phyloP scores from a whole-genome alignment of 192 early-diverging fungal species.

The Coemansia sp. region DNA sequence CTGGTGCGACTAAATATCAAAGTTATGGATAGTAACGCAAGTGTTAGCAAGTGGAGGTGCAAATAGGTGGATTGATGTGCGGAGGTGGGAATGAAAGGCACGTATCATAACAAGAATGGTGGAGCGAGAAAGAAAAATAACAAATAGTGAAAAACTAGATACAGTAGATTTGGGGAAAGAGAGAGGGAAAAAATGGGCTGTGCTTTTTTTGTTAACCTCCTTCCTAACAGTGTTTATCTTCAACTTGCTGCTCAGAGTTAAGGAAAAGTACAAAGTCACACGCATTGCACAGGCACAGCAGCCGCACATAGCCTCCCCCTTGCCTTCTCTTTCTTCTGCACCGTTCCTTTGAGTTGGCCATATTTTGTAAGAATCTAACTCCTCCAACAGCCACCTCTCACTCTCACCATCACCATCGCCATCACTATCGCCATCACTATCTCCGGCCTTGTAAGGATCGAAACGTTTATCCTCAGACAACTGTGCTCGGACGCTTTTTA shows the following conservation, averaged over 20 bases:
- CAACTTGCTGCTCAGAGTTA: neutral
- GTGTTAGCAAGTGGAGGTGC: neutral
- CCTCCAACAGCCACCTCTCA: too few relatives aligned
- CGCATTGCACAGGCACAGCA: neutral
- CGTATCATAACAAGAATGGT: neutral
- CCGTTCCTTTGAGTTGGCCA: neutral
- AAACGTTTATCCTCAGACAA: too few relatives aligned
- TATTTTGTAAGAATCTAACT: too few relatives aligned
- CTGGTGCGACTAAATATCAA: neutral
- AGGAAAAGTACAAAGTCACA: neutral
- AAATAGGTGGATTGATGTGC: neutral
- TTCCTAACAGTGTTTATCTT: too few relatives aligned
- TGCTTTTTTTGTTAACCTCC: too few relatives aligned
- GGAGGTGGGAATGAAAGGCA: too few relatives aligned
- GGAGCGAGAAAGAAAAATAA: neutral
- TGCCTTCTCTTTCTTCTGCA: neutral
- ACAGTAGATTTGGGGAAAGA: neutral
- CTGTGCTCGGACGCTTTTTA: neutral
- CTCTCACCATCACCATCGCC: too few relatives aligned
- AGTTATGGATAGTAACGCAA: neutral
- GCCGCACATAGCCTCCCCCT: neutral
- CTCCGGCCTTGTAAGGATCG: too few relatives aligned
- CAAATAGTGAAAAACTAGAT: neutral
- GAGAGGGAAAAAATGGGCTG: neutral
- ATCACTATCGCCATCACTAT: too few relatives aligned